Evolutionary conservation across 2,329 filamentous ascomycete species (phyloP).

Genomic region (Colletotrichum tropicicola): DNA sequence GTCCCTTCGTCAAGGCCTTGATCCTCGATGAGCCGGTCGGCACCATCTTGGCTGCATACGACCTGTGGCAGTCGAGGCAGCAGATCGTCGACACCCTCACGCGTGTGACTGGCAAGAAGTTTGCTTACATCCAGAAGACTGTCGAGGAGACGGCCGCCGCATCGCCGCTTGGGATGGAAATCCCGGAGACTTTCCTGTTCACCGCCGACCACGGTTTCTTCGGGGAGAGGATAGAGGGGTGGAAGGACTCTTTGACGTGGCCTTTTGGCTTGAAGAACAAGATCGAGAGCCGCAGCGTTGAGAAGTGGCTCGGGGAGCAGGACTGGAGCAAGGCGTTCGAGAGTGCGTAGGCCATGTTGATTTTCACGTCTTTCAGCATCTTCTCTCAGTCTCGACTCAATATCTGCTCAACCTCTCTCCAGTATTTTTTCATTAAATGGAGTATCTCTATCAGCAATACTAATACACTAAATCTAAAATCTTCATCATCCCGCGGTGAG

Average conservation of each 20-base stretch:
- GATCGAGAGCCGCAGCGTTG: neutral
- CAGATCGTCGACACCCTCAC: slow-evolving; percentile 46
- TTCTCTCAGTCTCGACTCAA: no score
- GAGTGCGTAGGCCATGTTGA: neutral
- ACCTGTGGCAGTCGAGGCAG: slow-evolving; percentile 44
- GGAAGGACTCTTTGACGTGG: slow-evolving; percentile 8
- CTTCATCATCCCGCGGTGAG: no score
- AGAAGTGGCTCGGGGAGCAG: neutral
- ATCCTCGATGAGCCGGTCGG: slow-evolving; percentile 48
- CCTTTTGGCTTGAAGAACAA: neutral
- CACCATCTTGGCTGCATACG: slow-evolving; percentile 54
- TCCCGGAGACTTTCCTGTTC: neutral
- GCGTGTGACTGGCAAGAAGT: slow-evolving; percentile 45
- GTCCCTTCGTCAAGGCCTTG: slow-evolving; percentile 53
- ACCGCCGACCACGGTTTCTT: slow-evolving; percentile 4
- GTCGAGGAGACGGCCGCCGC: slow-evolving; percentile 40
- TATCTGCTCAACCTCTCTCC: no score
- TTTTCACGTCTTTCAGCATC: neutral
- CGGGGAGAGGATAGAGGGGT: neutral
- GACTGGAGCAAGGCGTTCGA: neutral
- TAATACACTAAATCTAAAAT: no score
- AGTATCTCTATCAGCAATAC: no score
- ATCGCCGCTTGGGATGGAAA: neutral
- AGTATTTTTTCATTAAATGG: no score
- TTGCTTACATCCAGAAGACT: slow-evolving; percentile 38